Conservation (phyloP, 2,329 filamentous ascomycete genomes). For the Beauveria australis region DNA sequence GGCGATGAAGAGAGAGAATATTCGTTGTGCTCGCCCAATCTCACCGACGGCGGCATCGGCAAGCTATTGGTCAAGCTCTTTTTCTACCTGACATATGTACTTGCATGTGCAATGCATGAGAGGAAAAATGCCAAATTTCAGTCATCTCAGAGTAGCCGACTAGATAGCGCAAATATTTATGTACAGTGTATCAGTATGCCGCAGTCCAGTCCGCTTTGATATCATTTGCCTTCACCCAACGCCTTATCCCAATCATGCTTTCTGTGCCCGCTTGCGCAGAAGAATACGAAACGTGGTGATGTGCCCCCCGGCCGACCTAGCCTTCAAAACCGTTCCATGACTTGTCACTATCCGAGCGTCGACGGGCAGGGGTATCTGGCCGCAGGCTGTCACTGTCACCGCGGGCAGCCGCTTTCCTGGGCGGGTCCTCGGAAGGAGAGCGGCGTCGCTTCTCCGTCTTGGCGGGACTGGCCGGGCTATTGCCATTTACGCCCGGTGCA, state of each 20-base stretch:
- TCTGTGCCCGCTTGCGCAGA: not conserved
- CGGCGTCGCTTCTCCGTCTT: constrained; percentile 23
- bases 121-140: not conserved
- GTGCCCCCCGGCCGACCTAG: constrained; percentile 12
- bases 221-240: not conserved
- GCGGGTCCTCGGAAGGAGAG: constrained; percentile 20
- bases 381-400: constrained; percentile 1
- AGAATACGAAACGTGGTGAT: not conserved
- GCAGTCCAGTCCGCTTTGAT: not conserved
- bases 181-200: constrained; percentile 1
- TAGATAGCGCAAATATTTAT: not conserved
- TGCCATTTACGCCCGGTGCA: constrained; percentile 10
- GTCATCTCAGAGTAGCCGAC: not conserved
- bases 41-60: too few relatives aligned
- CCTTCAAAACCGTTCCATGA: constrained; percentile 36
- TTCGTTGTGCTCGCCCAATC: too few relatives aligned
- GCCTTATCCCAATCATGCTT: not conserved
- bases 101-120: not conserved
- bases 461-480: constrained; percentile 7
- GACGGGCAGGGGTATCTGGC: constrained; percentile 13
- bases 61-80: too few relatives aligned
- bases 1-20: not conserved
- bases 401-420: constrained; percentile 23
- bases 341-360: constrained; percentile 30
- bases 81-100: too few relatives aligned